A percentile compares a stretch with the other conserved stretches of the same genome.
Conservation (phyloP, 176 grass and related monocot genomes). For the Pharus latifolius region DNA sequence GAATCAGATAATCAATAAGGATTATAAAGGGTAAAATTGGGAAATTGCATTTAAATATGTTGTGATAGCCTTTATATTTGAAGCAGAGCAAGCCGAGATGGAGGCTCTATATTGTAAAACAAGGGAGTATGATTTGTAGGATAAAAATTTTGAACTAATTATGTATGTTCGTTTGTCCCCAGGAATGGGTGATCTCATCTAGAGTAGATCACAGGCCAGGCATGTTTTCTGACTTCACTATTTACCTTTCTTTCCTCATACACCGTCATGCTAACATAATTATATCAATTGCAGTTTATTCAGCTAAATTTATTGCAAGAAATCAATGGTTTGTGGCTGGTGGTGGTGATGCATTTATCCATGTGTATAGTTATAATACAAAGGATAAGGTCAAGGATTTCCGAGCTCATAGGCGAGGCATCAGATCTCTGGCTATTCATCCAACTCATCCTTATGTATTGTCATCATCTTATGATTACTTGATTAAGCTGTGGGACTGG, state of each 20-base stretch:
- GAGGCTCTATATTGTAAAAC: too few species aligned
- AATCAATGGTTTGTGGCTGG: constrained; percentile 53
- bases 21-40: too few species aligned
- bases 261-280: too few species aligned
- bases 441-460: constrained; percentile 23
- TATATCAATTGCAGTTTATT: constrained; percentile 44
- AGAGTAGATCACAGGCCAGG: constrained; percentile 40
- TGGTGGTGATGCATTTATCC: constrained; percentile 43
- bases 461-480: constrained; percentile 27
- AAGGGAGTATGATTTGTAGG: too few species aligned
- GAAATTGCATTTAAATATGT: too few species aligned
- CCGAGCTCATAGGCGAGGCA: constrained; percentile 29
- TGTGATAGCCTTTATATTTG: too few species aligned
- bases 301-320: constrained; percentile 48
- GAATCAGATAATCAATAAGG: too few species aligned
- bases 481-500: constrained; percentile 46
- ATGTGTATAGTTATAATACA: constrained; percentile 24
- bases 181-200: constrained; percentile 43
- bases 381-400: constrained; percentile 38
- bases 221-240: too few species aligned
- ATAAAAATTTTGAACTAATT: background rate
- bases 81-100: too few species aligned
- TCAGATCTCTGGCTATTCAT: constrained; percentile 31
- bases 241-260: too few species aligned
- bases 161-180: constrained; percentile 5